Evolutionary conservation across 75 land plant genomes (phyloP), one percentile per base, ranked within the genome.

Genomic region (Picea sitchensis): DNA sequence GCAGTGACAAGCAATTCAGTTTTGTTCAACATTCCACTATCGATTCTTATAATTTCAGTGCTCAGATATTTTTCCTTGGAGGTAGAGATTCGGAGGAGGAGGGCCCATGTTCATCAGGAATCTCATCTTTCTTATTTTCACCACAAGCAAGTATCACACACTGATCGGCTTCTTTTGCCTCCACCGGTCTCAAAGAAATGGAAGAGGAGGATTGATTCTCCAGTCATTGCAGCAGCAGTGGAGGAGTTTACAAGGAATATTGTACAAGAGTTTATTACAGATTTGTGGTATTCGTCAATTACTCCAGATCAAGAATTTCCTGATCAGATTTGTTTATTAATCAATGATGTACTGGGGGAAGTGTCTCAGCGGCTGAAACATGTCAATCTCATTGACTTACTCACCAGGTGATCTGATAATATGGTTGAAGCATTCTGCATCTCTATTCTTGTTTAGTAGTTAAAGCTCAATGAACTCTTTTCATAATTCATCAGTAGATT

Each of bases 1-100:
- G 76, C 93, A 96, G 98, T 95, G 79, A 98, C 98, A 30, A 95
- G 98, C 81, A 89, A 87, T 54, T 95, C 95, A 23, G 85, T 92
- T 87, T 92, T 90, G 92, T 78, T 89, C 79, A 98, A 98, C 69
- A 75, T 95, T 11, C 99, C 99, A 3, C 79, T 98, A 31, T 82
- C 99, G 64, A 74, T 93, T 30, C 82, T 98, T 5, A 18, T 95
- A 4, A 72, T 95, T 59, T 86, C 82, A 58, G 88, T 81, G 60
- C 30, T 93, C 36, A 94, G 98, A 30, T 84, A 84, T 23, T 51
- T 95, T 36, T 87, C 84, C 9, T 84, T 88, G 76, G 87, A 89
- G 64, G 83, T 98, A 23, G 93, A 90, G 78, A 76, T 98, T 58
- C 91, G 81, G 4, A 83, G 96, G 95, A 91, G 81, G 75, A 75